Conservation (phyloP, 352 stramenopile species). For the Globisporangium orthogonon region DNA sequence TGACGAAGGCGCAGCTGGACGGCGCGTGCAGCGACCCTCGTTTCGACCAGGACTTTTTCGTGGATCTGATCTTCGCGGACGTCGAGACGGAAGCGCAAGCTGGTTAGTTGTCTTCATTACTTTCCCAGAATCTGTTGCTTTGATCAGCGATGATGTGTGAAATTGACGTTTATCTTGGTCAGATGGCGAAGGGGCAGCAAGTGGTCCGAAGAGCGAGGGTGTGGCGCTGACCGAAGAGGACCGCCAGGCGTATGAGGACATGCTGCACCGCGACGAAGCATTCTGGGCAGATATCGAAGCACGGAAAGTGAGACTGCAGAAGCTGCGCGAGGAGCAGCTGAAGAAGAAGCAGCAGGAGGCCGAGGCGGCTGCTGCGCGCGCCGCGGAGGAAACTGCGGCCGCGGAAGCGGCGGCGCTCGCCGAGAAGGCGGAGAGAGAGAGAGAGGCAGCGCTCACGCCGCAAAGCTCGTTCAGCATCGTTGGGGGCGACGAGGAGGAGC, state of each 20-base stretch:
- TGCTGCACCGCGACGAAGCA: conserved; percentile 80
- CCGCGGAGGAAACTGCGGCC: conserved; percentile 26
- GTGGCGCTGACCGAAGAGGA: conserved; percentile 75
- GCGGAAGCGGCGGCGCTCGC: conserved; percentile 28
- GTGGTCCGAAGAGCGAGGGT: conserved; percentile 51
- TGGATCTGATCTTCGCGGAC: conserved; percentile 96
- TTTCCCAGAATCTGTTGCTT: neutral
- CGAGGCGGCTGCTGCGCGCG: conserved; percentile 31
- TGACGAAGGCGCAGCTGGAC: conserved; percentile 96
- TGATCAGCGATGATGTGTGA: neutral
- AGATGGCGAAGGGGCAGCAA: conserved; percentile 13
- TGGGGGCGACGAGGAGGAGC: conserved; percentile 53
- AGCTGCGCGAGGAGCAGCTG: conserved; percentile 59
- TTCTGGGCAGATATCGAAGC: conserved; percentile 86
- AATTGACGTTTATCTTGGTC: neutral
- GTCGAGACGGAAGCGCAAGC: conserved; percentile 59
- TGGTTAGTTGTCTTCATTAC: conserved; percentile 4
- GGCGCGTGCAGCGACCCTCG: conserved; percentile 91
- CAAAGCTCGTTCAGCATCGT: conserved; percentile 76
- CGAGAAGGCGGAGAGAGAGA: conserved; percentile 30
- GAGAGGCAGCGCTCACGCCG: conserved; percentile 22
- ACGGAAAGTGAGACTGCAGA: conserved; percentile 65
- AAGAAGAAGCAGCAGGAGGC: conserved; percentile 62
- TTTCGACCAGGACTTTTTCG: conserved; percentile 94
- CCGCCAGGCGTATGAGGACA: conserved; percentile 81